Evolutionary conservation across 73 alveolate species (phyloP).

Genomic region (Paramecium tetraurelia): DNA sequence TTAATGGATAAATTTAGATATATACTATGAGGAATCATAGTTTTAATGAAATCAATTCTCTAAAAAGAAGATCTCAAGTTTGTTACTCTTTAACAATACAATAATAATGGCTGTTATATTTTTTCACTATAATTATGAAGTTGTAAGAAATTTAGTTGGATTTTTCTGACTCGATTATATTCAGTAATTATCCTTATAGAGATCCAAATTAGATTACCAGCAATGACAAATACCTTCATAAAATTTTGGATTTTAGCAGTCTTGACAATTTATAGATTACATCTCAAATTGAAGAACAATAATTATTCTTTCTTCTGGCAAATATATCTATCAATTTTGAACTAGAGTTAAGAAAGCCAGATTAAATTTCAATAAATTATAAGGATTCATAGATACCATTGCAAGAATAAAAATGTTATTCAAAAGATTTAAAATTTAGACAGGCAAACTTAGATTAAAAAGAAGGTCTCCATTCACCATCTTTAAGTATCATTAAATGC

Average conservation of each 20-base stretch:
- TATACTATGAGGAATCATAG: conserved; percentile 5
- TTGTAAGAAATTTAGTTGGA: not conserved
- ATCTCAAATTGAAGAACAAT: not conserved
- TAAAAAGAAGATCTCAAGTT: no score
- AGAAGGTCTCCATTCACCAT: not conserved
- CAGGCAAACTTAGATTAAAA: not conserved
- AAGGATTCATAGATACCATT: not conserved
- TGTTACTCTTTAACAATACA: no score
- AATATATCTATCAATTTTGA: not conserved
- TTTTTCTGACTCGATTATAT: not conserved
- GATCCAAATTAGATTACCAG: conserved; percentile 40
- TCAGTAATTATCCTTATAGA: conserved; percentile 20
- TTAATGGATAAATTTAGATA: conserved; percentile 11
- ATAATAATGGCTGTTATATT: no score
- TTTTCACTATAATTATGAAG: not conserved
- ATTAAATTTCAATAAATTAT: not conserved
- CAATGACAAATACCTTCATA: not conserved
- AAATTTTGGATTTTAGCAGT: not conserved
- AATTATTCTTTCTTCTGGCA: not conserved
- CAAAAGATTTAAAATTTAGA: not conserved
- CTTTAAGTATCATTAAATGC: conserved; percentile 17
- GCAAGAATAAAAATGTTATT: conserved; percentile 30
- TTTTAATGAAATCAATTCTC: no score
- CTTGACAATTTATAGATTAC: not conserved
- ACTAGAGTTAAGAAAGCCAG: not conserved